A percentile compares a stretch with the other conserved stretches of the same genome.
Evolutionary conservation across 2,329 filamentous ascomycete genomes (phyloP).

Genomic region (Exophiala viscosa): DNA sequence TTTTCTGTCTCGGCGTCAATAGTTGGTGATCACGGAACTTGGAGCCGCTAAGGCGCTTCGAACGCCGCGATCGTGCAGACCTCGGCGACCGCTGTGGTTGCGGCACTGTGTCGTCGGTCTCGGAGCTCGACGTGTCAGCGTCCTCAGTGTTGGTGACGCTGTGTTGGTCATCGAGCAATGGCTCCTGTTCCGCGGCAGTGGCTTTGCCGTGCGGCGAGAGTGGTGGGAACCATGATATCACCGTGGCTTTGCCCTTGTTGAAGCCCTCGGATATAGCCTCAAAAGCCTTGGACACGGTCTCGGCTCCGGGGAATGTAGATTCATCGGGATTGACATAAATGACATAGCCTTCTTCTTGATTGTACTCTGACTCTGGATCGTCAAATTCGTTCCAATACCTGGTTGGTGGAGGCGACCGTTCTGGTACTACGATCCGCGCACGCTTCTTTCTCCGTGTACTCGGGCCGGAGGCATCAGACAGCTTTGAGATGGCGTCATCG

Average conservation of each 20-base stretch:
- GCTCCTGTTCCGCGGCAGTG: constrained; percentile 2
- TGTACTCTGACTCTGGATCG: constrained; percentile 62
- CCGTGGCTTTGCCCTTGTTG: constrained; percentile 43
- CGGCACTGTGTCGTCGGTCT: constrained; percentile 13
- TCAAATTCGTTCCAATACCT: constrained; percentile 86
- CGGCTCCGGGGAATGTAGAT: constrained; percentile 60
- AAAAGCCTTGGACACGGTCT: constrained; percentile 55
- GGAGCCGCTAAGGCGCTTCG: not conserved
- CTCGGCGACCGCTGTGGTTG: not conserved
- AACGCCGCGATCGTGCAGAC: not conserved
- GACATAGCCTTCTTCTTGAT: constrained; percentile 60
- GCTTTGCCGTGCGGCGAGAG: not conserved
- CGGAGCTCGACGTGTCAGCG: constrained; percentile 22
- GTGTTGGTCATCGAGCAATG: constrained; percentile 5
- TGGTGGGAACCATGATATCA: constrained; percentile 18
- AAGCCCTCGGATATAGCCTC: constrained; percentile 51
- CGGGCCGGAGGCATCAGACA: not conserved
- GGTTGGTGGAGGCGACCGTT: constrained; percentile 19
- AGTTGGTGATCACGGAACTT: constrained; percentile 8
- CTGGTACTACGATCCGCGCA: constrained; percentile 23
- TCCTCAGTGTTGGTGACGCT: constrained; percentile 8
- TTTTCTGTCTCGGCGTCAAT: constrained; percentile 36
- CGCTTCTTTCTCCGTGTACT: constrained; percentile 18
- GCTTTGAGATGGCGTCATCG: not conserved
- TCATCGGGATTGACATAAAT: constrained; percentile 72